These are phyloP conservation scores for Candida tropicalis DNA, from an alignment of 1,139 yeast genomes.

Conservation along the genomic window DNA sequence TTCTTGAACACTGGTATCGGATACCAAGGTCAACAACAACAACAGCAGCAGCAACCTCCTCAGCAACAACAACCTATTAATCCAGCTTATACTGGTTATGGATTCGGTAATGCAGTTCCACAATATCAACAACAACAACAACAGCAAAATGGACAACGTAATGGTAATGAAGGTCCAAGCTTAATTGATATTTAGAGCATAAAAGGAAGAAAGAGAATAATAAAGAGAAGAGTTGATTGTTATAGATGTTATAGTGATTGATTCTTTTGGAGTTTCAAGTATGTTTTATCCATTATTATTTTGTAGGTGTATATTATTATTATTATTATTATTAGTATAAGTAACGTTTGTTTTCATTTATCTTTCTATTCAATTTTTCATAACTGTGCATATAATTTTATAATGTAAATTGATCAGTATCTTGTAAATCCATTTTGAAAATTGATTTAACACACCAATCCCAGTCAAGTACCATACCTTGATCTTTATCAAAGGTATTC, in stretches of 20 bases:
- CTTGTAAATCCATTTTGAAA: constrained; percentile 46
- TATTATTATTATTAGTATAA: too few relatives aligned
- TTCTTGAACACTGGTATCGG: constrained; percentile 80
- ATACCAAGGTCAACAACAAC: constrained; percentile 56
- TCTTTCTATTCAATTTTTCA: too few relatives aligned
- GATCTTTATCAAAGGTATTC: constrained; percentile 16
- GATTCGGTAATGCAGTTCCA: constrained; percentile 72
- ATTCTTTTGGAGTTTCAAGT: neutral
- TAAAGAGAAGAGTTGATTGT: neutral
- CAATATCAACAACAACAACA: constrained; percentile 31
- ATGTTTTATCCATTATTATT: neutral
- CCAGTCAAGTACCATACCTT: constrained; percentile 56
- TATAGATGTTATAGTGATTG: neutral
- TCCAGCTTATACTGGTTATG: constrained; percentile 80
- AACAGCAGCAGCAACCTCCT: constrained; percentile 20
- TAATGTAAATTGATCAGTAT: constrained; percentile 25
- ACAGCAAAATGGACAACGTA: constrained; percentile 23
- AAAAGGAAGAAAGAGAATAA: neutral
- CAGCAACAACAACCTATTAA: constrained; percentile 20
- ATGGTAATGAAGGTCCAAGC: constrained; percentile 44
- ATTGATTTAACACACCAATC: constrained; percentile 67
- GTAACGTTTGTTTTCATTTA: neutral
- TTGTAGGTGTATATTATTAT: constrained; percentile 3
- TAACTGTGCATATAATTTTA: too few relatives aligned
- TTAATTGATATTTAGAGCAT: constrained; percentile 48